Conservation (phyloP, 2,329 filamentous ascomycete genomes). For the Aspergillus sp. region DNA sequence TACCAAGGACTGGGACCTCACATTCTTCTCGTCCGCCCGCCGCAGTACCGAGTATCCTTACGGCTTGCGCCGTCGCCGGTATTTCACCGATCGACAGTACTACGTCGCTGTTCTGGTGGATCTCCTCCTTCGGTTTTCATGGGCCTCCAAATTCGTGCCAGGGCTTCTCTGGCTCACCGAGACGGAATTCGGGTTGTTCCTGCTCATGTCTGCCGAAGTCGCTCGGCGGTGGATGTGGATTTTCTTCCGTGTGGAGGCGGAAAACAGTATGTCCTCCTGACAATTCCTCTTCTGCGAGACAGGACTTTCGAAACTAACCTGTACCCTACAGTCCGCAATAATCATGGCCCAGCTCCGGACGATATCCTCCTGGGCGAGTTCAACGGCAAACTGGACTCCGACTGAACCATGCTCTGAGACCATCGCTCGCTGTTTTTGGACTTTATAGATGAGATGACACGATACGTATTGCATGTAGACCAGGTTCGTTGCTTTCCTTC, state of each 20-base stretch:
- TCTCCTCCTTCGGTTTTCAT: slow-evolving; percentile 80
- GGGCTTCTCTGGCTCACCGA: slow-evolving; percentile 82
- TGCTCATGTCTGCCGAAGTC: slow-evolving; percentile 84
- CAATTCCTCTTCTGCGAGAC: not conserved
- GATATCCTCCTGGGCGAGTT: slow-evolving; percentile 76
- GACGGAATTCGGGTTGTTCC: slow-evolving; percentile 82
- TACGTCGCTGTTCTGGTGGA: slow-evolving; percentile 79
- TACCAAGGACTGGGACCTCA: slow-evolving; percentile 93
- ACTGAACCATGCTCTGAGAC: slow-evolving; percentile 35
- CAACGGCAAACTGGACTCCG: slow-evolving; percentile 64
- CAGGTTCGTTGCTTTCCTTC: slow-evolving; percentile 9
- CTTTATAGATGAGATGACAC: slow-evolving; percentile 18
- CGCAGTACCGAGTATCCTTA: slow-evolving; percentile 67
- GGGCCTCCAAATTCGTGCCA: slow-evolving; percentile 82
- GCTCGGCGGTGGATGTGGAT: slow-evolving; percentile 93
- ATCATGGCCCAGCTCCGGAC: slow-evolving; percentile 57
- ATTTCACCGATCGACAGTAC: slow-evolving; percentile 75
- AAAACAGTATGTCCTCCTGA: slow-evolving; percentile 65
- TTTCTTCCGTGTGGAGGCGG: slow-evolving; percentile 91
- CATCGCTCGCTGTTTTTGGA: not conserved
- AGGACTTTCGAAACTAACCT: slow-evolving; percentile 9
- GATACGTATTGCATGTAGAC: slow-evolving; percentile 20
- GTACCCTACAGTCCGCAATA: slow-evolving; percentile 48
- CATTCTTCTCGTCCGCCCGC: slow-evolving; percentile 67
- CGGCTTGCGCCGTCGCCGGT: slow-evolving; percentile 72